These are phyloP conservation scores for Penicillium sp. DNA, from an alignment of 2,329 filamentous ascomycete genomes.

Conservation along the genomic window DNA sequence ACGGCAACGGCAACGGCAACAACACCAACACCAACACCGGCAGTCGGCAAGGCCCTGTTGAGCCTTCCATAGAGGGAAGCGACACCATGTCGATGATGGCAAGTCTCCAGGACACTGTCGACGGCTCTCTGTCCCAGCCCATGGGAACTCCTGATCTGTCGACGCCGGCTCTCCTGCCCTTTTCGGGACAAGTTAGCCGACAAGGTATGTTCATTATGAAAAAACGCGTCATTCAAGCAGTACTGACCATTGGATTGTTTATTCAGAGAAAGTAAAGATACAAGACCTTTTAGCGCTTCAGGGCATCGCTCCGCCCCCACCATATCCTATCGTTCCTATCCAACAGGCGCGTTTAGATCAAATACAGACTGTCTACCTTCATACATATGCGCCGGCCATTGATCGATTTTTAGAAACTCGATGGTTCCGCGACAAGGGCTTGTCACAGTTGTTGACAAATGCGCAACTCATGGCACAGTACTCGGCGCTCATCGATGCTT, in stretches of 20 bases:
- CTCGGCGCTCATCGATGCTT: constrained; percentile 57
- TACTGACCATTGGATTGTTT: background rate
- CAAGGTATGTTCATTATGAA: constrained; percentile 36
- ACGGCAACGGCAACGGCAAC: constrained; percentile 48
- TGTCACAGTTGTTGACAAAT: constrained; percentile 53
- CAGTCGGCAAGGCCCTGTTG: constrained; percentile 46
- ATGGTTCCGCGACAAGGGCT: constrained; percentile 67
- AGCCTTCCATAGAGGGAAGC: constrained; percentile 60
- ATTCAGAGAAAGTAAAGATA: constrained; percentile 62
- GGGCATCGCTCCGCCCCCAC: constrained; percentile 55
- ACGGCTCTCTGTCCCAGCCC: constrained; percentile 25
- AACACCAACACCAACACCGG: constrained; percentile 49
- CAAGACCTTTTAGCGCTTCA: constrained; percentile 67
- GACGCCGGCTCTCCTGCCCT: constrained; percentile 24
- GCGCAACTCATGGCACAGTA: constrained; percentile 62
- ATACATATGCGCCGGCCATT: constrained; percentile 71
- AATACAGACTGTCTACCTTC: constrained; percentile 67
- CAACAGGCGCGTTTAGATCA: constrained; percentile 55
- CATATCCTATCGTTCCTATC: constrained; percentile 48
- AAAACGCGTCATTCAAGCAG: background rate
- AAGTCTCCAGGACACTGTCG: constrained; percentile 30
- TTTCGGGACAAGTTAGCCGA: constrained; percentile 14
- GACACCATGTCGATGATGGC: constrained; percentile 27
- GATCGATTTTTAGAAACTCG: constrained; percentile 74
- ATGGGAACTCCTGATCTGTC: constrained; percentile 23